Conservation (phyloP, 352 stramenopile genomes). For the Globisporangium ultimum region DNA sequence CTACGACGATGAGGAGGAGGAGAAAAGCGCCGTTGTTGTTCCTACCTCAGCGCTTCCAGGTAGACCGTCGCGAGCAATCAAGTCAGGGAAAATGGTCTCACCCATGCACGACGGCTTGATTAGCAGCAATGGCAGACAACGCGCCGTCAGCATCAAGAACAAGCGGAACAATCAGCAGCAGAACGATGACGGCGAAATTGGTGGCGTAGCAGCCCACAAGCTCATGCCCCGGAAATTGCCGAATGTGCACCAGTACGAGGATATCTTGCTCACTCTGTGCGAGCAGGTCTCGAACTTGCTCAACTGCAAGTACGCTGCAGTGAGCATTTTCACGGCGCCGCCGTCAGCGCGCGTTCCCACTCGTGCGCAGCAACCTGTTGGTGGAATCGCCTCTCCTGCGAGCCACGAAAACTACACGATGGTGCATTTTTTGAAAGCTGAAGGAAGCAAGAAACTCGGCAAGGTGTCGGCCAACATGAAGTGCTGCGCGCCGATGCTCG, state of each 20-base stretch:
- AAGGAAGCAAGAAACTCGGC: constrained; percentile 42
- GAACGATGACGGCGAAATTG: neutral
- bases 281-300: constrained; percentile 36
- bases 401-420: constrained; percentile 15
- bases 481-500: constrained; percentile 68
- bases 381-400: neutral
- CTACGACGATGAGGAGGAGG: constrained; percentile 8
- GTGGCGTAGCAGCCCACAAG: constrained; percentile 2
- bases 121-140: neutral
- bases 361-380: neutral
- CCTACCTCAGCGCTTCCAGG: neutral
- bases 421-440: constrained; percentile 49
- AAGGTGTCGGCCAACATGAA: constrained; percentile 52
- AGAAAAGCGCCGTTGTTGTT: neutral
- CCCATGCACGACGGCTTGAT: neutral
- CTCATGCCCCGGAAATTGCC: constrained; percentile 28
- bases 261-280: constrained; percentile 57
- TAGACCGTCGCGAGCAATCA: constrained; percentile 2
- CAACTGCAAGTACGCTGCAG: constrained; percentile 48
- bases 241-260: constrained; percentile 37
- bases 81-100: constrained; percentile 8
- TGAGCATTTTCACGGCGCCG: constrained; percentile 46
- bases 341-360: neutral
- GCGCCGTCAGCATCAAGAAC: neutral
- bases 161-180: neutral